Evolutionary conservation across 108 stramenopile genomes (phyloP), one percentile per base, ranked within the genome.

Genomic region (Cyclotella sp.): DNA sequence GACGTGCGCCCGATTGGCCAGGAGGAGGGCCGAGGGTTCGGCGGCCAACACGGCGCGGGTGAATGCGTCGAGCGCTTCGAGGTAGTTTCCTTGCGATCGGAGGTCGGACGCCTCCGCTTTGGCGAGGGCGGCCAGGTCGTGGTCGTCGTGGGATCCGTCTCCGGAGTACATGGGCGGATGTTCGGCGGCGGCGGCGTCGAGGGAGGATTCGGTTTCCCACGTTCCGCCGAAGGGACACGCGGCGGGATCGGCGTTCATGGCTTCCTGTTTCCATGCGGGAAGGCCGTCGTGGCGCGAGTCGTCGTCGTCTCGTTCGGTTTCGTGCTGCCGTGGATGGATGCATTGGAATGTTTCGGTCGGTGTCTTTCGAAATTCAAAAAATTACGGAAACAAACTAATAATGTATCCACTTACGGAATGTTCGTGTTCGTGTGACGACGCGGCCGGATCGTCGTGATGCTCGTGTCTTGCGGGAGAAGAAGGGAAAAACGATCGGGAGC

Each of bases 1-100:
- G 28, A 62, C 81, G 49, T 90, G 83, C 45, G 92, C 93, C n/a
- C 96, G 90, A 75, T 94, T 95, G 65, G 90, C 91, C 51, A 91
- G 88, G 18, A 95, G 68, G 60, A 94, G 64, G 1, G 96, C 93
- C 8, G 91, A 90, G 5, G 96, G 90, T 28, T 85, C 87, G 5
- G 93, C 93, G 21, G 87, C 81, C 44, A 87, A 46, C 6, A 97
- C 75, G 54, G 96, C 93, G 39, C 84, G 63, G 22, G 84, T 89
- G 82, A 89, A 97, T 41, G 73, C 73, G 47, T 85, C 90, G 43
- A 97, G 46, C 0, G 96, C 93, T 18, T 78, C 78, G 14, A 71
- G 89, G 63, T 64, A 82, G 5, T 93, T 78, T 0, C 91, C 90
- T 16, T 61, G 65, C 1, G 81, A 62, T 59, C 87, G 88, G 40